phyloP scores from a whole-genome alignment of 495 filamentous ascomycete genomes.

The Neurospora sp. region DNA sequence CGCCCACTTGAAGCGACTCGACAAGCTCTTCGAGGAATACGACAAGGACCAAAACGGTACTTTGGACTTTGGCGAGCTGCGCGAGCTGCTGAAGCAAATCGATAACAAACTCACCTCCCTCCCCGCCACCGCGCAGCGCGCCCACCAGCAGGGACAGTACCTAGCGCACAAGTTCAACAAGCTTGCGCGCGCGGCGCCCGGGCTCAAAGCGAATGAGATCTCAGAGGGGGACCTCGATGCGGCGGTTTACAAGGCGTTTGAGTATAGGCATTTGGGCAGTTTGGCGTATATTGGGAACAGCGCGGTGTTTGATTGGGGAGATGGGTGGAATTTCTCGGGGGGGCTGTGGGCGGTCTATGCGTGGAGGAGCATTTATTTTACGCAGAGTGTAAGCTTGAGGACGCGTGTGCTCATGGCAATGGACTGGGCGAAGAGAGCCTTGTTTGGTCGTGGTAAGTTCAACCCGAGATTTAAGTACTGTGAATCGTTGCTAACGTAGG shows the following conservation, averaged over 20 bases:
- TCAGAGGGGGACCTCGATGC: constrained; percentile 85
- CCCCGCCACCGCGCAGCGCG: constrained; percentile 88
- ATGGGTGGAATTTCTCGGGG: constrained; percentile 67
- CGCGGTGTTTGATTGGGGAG: constrained; percentile 77
- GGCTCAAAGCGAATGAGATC: constrained; percentile 68
- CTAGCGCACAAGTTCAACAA: constrained; percentile 92
- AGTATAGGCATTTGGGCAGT: constrained; percentile 85
- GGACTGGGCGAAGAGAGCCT: constrained; percentile 93
- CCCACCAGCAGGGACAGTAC: constrained; percentile 93
- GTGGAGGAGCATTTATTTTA: constrained; percentile 95
- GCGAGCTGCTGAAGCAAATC: constrained; percentile 80
- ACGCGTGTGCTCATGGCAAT: constrained; percentile 87
- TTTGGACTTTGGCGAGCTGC: constrained; percentile 84
- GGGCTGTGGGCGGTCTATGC: constrained; percentile 91
- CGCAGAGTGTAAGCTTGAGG: constrained; percentile 89
- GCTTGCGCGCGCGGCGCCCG: constrained; percentile 68
- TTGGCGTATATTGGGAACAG: constrained; percentile 95
- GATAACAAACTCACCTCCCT: constrained; percentile 81
- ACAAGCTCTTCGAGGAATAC: constrained; percentile 81
- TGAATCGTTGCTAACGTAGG: constrained; percentile 13
- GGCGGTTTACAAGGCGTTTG: constrained; percentile 89
- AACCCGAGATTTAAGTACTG: not conserved
- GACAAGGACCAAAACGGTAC: constrained; percentile 89
- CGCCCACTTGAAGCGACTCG: constrained; percentile 77
- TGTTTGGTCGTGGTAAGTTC: constrained; percentile 88